phyloP scores from a whole-genome alignment of 2,329 filamentous ascomycete species.

The Aspergillus spinulosporus region DNA sequence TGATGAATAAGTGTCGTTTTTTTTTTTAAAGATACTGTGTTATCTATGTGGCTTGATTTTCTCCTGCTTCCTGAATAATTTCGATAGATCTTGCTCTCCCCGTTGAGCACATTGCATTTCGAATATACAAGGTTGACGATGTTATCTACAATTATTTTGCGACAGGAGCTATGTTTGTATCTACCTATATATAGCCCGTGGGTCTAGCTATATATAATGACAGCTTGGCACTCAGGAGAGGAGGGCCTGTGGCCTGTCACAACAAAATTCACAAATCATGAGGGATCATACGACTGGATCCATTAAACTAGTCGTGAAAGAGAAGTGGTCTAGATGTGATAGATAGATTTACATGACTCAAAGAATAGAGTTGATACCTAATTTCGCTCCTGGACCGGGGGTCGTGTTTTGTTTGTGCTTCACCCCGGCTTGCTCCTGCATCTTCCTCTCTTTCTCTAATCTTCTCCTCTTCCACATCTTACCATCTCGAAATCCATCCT shows the following conservation, averaged over 20 bases:
- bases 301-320: not conserved
- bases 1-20: constrained; percentile 3
- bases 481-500: not conserved
- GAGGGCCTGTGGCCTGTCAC: not conserved
- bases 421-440: constrained; percentile 2
- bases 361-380: not conserved
- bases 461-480: not conserved
- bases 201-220: not conserved
- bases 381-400: not conserved
- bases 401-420: constrained; percentile 1
- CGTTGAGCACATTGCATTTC: not conserved
- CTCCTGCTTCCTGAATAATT: not conserved
- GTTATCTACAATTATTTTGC: not conserved
- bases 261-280: not conserved
- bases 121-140: not conserved
- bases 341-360: not conserved
- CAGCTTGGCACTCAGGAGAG: constrained; percentile 9
- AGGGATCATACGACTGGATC: constrained; percentile 1
- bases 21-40: constrained; percentile 6
- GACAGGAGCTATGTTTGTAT: not conserved
- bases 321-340: not conserved
- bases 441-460: constrained; percentile 1
- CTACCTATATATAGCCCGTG: constrained; percentile 6
- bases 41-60: constrained; percentile 4
- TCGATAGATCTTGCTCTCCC: constrained; percentile 1